Evolutionary conservation across 371 early-diverging fungal genomes (phyloP).

Genomic region (Choanephora cucurbitarum): DNA sequence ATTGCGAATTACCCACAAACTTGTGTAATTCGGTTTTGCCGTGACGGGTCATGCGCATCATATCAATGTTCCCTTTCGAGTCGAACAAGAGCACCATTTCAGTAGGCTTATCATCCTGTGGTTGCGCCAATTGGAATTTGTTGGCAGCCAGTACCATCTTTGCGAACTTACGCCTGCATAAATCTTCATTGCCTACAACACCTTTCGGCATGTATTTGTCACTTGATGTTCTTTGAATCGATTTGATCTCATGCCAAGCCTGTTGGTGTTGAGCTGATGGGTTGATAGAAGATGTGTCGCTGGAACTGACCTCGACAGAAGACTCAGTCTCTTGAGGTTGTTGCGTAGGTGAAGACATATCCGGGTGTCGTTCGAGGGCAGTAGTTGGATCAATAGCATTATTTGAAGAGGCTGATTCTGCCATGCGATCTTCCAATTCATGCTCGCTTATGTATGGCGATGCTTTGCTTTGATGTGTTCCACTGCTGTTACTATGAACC

Average conservation of each 20-base stretch:
- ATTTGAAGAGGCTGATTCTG: background rate
- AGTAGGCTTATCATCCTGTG: conserved; percentile 19
- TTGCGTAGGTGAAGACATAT: no score
- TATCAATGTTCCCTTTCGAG: conserved; percentile 30
- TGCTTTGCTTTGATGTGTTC: no score
- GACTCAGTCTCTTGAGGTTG: no score
- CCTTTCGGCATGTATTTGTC: conserved; percentile 24
- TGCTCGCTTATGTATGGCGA: background rate
- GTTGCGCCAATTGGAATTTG: conserved; percentile 24
- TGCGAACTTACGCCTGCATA: conserved; percentile 37
- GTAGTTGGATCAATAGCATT: conserved; percentile 12
- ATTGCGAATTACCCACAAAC: conserved; percentile 38
- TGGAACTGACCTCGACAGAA: conserved; percentile 8
- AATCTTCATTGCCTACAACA: conserved; percentile 34
- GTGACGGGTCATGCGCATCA: conserved; percentile 27
- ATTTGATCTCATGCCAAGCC: conserved; percentile 15
- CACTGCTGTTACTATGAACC: no score
- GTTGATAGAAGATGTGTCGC: background rate
- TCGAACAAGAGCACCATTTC: conserved; percentile 38
- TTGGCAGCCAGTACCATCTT: conserved; percentile 40
- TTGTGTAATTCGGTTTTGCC: conserved; percentile 31
- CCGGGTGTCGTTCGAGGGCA: background rate
- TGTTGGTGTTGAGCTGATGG: conserved; percentile 13
- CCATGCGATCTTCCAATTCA: no score
- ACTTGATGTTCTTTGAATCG: conserved; percentile 15